Base-by-base conservation (phyloP, 148 eudicot genomes). In the Pouteria glomerata region DNA sequence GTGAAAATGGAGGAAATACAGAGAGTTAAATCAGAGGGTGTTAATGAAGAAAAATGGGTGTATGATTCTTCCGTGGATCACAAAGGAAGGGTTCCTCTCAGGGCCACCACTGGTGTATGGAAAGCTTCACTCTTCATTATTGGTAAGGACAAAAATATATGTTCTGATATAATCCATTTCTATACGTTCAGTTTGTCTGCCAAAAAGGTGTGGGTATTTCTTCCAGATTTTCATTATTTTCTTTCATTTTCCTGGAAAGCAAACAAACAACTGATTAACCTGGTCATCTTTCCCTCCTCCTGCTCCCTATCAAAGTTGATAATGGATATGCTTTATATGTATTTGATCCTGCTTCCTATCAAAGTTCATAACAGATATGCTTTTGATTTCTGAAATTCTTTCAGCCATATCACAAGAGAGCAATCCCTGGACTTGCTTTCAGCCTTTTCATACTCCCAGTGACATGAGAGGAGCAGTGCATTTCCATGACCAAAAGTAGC, bases 41-140 rank as follows among this genome's bases (percentile, higher is more conserved):
- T 37, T 26, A 87, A 82, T 21, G 71, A 81, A 16, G 85, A 79
- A 66, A 84, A 74, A 72, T 90, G 87, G 88, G 96, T 90, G 31
- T 79, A 75, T 69, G 96, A 92, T 77, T 88, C 91, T 76, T 90
- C 97, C 4, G 31, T 79, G 15, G 97, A 92, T 82, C 78, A 75
- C 69, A 85, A 84, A 77, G 93, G 96, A 16, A 84, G 77, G 48
- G n/a, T 86, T 55, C 97, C 97, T 79, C 76, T 76, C 31, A 76
- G 97, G 27, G 80, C 89, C 62, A 69, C 83, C 6, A 90, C 93
- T 50, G 97, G 97, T 35, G 87, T 78, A 33, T 92, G 97, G 97
- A 92, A 82, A 73, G 97, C 97, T 27, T 79, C 93, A n/a, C 80
- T 86, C 76, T 88, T 88, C 76, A 85, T 92, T 67, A 80, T 92